Evolutionary conservation across 2,329 filamentous ascomycete species (phyloP).

Genomic region (Trichoderma atrobrunneum): DNA sequence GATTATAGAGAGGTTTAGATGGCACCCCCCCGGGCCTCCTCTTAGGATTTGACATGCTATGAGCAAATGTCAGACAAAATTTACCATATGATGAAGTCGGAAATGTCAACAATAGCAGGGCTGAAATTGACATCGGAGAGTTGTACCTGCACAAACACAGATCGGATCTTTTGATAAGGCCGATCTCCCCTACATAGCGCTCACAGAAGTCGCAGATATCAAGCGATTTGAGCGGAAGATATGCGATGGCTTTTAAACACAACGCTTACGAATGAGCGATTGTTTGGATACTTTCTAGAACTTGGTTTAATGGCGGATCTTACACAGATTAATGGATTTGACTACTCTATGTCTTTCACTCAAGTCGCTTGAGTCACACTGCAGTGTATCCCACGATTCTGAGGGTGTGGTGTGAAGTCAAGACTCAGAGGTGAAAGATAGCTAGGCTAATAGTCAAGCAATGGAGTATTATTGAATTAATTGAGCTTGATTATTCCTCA

Average conservation of each 20-base stretch:
- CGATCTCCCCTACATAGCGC: neutral
- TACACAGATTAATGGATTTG: neutral
- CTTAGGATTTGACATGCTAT: neutral
- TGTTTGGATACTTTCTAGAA: neutral
- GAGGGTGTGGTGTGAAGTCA: neutral
- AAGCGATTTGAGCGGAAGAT: neutral
- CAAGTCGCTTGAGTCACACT: neutral
- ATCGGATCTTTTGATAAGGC: no score
- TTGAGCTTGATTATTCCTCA: neutral
- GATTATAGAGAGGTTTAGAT: neutral
- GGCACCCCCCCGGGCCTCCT: rapidly evolving
- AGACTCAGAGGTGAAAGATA: neutral
- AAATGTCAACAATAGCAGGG: neutral
- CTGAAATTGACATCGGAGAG: neutral
- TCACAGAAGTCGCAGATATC: no score
- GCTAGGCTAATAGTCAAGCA: neutral
- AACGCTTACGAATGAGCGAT: neutral
- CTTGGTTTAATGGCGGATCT: neutral
- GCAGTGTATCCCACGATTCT: neutral
- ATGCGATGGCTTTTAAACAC: neutral
- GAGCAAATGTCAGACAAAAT: neutral
- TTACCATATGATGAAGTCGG: neutral
- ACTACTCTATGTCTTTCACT: neutral
- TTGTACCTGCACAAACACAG: neutral
- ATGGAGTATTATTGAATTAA: neutral